A percentile compares a stretch with the other conserved stretches of the same genome.
Evolutionary conservation across 1,284 basidiomycete genomes (phyloP).

Genomic region (Microbotryomycetes sp.): DNA sequence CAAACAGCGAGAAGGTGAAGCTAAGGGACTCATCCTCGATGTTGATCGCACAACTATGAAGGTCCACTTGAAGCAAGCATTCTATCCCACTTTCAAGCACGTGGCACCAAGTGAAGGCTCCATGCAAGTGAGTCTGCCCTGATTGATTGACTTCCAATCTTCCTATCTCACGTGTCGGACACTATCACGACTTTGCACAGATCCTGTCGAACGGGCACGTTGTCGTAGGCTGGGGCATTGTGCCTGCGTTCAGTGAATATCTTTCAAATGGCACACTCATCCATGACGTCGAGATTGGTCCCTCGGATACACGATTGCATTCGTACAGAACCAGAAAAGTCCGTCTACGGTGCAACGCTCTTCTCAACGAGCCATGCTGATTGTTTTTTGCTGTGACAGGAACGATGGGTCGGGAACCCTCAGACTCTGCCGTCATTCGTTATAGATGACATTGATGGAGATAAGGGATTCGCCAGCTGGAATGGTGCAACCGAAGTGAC

Average conservation of each 20-base stretch:
- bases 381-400: background rate
- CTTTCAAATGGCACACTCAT: constrained; percentile 32
- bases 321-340: constrained; percentile 36
- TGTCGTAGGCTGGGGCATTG: constrained; percentile 5
- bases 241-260: constrained; percentile 26
- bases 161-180: constrained; percentile 20
- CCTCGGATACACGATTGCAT: constrained; percentile 31
- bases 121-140: constrained; percentile 24
- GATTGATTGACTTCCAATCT: background rate
- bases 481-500: constrained; percentile 41
- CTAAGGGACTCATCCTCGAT: constrained; percentile 37
- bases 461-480: constrained; percentile 34
- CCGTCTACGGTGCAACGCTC: background rate
- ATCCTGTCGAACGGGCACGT: constrained; percentile 14
- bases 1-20: constrained; percentile 1
- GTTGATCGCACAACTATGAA: constrained; percentile 34
- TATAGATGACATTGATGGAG: constrained; percentile 7
- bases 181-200: constrained; percentile 31
- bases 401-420: constrained; percentile 36
- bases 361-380: no score
- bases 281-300: constrained; percentile 38
- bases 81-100: constrained; percentile 32
- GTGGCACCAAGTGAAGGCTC: constrained; percentile 37
- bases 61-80: constrained; percentile 29
- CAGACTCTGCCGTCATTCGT: constrained; percentile 30